A percentile compares a stretch with the other conserved stretches of the same genome.
phyloP scores from a whole-genome alignment of 108 stramenopile genomes.

The Cyclostephanos tholiformis region DNA sequence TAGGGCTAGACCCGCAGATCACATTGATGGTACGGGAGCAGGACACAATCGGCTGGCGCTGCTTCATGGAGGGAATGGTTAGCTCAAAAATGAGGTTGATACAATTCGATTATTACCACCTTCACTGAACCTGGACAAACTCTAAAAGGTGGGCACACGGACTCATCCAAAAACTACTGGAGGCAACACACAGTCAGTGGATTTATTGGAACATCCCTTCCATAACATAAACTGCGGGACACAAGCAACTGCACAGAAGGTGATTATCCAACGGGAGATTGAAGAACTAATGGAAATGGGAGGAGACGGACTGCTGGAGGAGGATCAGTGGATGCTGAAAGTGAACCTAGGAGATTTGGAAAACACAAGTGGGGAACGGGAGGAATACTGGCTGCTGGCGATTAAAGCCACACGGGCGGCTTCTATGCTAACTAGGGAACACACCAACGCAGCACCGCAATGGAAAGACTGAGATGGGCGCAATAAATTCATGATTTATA shows the following conservation, averaged over 20 bases:
- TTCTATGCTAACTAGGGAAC: too few species aligned
- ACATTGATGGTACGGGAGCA: not conserved
- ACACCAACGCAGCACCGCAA: too few species aligned
- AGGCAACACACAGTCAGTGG: too few species aligned
- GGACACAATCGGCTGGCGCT: not conserved
- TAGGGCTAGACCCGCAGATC: too few species aligned
- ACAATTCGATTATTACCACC: too few species aligned
- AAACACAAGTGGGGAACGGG: not conserved
- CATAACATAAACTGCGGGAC: not conserved
- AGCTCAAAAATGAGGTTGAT: not conserved
- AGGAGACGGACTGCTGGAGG: not conserved
- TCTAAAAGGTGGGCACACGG: not conserved
- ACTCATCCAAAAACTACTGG: not conserved
- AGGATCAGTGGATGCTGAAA: not conserved
- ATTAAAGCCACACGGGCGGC: not conserved
- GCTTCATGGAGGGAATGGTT: too few species aligned
- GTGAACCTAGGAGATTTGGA: not conserved
- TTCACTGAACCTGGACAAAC: not conserved
- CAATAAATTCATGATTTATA: too few species aligned
- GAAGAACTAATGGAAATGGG: not conserved
- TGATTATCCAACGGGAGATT: not conserved
- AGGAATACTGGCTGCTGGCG: conserved; percentile 4
- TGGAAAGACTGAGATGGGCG: too few species aligned
- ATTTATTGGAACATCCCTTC: not conserved
- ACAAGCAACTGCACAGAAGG: not conserved